A percentile compares a stretch with the other conserved stretches of the same genome.
Evolutionary conservation across 2,329 filamentous ascomycete species (phyloP).

Genomic region (Claviceps fusiformis): DNA sequence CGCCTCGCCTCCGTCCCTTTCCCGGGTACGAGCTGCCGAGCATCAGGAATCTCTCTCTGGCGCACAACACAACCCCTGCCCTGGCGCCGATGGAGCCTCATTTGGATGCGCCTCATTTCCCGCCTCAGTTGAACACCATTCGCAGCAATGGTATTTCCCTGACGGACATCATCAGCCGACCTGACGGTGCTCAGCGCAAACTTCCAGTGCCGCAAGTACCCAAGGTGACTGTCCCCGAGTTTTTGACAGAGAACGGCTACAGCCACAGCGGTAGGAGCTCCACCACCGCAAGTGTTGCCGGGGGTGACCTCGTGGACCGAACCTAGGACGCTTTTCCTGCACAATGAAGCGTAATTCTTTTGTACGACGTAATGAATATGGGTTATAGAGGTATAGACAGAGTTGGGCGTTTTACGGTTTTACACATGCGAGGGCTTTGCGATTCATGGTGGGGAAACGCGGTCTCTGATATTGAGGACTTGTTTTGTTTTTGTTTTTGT

Average conservation of each 20-base stretch:
- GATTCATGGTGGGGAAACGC: not conserved
- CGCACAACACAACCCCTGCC: constrained; percentile 40
- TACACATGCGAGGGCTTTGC: constrained; percentile 8
- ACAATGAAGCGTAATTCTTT: constrained; percentile 12
- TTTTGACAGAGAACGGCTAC: constrained; percentile 55
- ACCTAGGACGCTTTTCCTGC: constrained; percentile 19
- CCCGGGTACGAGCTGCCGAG: constrained; percentile 71
- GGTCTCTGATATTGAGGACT: not conserved
- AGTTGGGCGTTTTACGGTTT: constrained; percentile 22
- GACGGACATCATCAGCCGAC: constrained; percentile 81
- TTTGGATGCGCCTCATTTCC: constrained; percentile 30
- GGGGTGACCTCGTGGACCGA: constrained; percentile 52
- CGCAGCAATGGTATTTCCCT: constrained; percentile 61
- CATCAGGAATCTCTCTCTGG: constrained; percentile 51
- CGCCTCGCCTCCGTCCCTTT: constrained; percentile 74
- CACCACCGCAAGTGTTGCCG: constrained; percentile 62
- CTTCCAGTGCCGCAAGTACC: constrained; percentile 83
- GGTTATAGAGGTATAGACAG: constrained; percentile 27
- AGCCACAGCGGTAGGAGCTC: constrained; percentile 66
- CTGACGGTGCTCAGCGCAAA: constrained; percentile 80
- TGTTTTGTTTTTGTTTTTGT: too few species aligned
- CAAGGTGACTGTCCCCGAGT: constrained; percentile 76
- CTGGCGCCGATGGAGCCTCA: constrained; percentile 46
- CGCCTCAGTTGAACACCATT: constrained; percentile 32
- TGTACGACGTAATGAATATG: constrained; percentile 25